A percentile compares a stretch with the other conserved stretches of the same genome.
Evolutionary conservation across 2,329 filamentous ascomycete species (phyloP).

Genomic region (Parasarocladium wereldwijsianum): DNA sequence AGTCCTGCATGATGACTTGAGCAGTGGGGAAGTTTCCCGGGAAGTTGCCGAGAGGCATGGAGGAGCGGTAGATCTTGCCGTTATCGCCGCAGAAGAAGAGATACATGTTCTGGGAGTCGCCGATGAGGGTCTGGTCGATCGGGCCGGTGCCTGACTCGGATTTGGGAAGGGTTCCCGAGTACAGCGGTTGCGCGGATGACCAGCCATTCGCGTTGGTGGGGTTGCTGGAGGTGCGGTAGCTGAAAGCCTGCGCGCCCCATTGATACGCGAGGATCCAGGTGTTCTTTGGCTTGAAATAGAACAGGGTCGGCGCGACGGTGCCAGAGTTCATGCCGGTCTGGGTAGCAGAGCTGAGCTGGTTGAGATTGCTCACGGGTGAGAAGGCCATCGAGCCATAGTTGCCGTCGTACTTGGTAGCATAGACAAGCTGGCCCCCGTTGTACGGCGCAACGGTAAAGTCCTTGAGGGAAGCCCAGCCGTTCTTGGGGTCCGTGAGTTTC

Average conservation of each 20-base stretch:
- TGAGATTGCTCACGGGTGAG: slow-evolving; percentile 34
- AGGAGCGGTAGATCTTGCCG: slow-evolving; percentile 46
- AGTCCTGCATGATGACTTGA: slow-evolving; percentile 34
- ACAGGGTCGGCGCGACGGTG: slow-evolving; percentile 43
- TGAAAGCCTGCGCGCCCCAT: slow-evolving; percentile 43
- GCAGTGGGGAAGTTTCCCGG: slow-evolving; percentile 40
- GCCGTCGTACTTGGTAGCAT: slow-evolving; percentile 31
- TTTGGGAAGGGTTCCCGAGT: slow-evolving; percentile 33
- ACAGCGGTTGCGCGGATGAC: slow-evolving; percentile 36
- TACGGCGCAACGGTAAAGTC: slow-evolving; percentile 41
- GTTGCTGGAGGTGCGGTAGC: slow-evolving; percentile 40
- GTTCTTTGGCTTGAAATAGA: slow-evolving; percentile 44
- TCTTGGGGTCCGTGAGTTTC: slow-evolving; percentile 33
- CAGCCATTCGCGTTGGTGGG: slow-evolving; percentile 41
- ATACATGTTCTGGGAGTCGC: slow-evolving; percentile 44
- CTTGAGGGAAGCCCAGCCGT: slow-evolving; percentile 41
- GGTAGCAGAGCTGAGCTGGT: slow-evolving; percentile 30
- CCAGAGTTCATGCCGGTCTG: slow-evolving; percentile 32
- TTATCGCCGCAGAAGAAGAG: slow-evolving; percentile 54
- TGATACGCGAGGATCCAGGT: slow-evolving; percentile 49
- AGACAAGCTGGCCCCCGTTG: slow-evolving; percentile 44
- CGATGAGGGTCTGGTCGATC: slow-evolving; percentile 49
- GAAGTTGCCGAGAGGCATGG: slow-evolving; percentile 46
- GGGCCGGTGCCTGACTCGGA: slow-evolving; percentile 33
- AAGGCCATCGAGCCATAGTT: slow-evolving; percentile 43